A percentile compares a stretch with the other conserved stretches of the same genome.
phyloP scores from a whole-genome alignment of 78 protist genomes.

The Tieghemostelium lacteum region DNA sequence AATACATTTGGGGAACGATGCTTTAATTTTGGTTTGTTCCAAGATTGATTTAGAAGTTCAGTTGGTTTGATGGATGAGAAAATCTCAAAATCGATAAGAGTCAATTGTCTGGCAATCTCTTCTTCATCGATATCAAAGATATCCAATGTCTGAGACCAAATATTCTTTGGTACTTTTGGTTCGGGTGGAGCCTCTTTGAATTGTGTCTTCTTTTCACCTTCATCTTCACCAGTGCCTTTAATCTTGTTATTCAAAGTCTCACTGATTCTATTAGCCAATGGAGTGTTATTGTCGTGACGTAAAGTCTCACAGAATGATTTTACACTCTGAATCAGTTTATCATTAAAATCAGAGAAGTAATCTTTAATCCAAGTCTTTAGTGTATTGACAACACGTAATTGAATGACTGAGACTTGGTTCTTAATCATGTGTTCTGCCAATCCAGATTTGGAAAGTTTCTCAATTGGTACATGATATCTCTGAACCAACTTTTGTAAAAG shows the following conservation, averaged over 20 bases:
- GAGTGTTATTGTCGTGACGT: slow-evolving; percentile 1
- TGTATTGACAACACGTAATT: slow-evolving; percentile 71
- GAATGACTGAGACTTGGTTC: slow-evolving; percentile 61
- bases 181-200: slow-evolving; percentile 77
- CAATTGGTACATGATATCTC: slow-evolving; percentile 70
- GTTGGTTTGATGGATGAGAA: slow-evolving; percentile 69
- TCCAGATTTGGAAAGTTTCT: slow-evolving; percentile 4
- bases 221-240: slow-evolving; percentile 53
- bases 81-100: slow-evolving; percentile 85
- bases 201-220: slow-evolving; percentile 7
- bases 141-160: slow-evolving; percentile 72
- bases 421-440: slow-evolving; percentile 42
- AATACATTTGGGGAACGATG: slow-evolving; percentile 84
- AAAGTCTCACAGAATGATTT: slow-evolving; percentile 50
- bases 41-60: slow-evolving; percentile 84
- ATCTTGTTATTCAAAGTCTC: slow-evolving; percentile 38
- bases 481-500: slow-evolving; percentile 75
- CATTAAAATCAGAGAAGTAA: slow-evolving; percentile 63
- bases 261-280: slow-evolving; percentile 8
- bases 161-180: slow-evolving; percentile 84
- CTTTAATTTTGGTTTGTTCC: slow-evolving; percentile 85
- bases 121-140: slow-evolving; percentile 84
- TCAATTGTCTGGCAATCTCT: slow-evolving; percentile 90
- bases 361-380: slow-evolving; percentile 68
- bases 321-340: slow-evolving; percentile 48